phyloP scores from a whole-genome alignment of 106 monocot species.

The Dendrobium officinale region DNA sequence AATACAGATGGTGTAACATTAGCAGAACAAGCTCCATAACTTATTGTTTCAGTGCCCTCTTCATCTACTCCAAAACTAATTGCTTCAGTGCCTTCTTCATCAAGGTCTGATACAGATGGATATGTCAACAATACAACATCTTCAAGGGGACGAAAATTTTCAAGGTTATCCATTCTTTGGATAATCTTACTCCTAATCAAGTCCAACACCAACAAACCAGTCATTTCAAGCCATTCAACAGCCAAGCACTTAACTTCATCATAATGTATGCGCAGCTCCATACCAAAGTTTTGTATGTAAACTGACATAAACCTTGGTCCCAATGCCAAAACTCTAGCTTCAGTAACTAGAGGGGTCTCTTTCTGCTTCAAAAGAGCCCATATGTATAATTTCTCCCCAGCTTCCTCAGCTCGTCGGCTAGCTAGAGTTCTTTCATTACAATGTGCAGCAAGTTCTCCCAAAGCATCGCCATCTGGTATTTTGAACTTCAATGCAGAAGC shows the following conservation, averaged over 20 bases:
- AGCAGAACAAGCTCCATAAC: not conserved
- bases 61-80: constrained; percentile 7
- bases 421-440: constrained; percentile 83
- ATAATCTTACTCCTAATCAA: constrained; percentile 21
- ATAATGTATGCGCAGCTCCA: constrained; percentile 54
- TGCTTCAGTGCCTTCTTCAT: constrained; percentile 11
- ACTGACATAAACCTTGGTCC: constrained; percentile 73
- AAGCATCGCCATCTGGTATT: constrained; percentile 37
- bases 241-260: constrained; percentile 44
- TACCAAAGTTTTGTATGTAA: constrained; percentile 48
- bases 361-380: constrained; percentile 82
- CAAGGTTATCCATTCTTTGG: constrained; percentile 14
- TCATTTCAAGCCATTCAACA: constrained; percentile 53
- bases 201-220: constrained; percentile 44
- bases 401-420: constrained; percentile 72
- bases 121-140: constrained; percentile 40
- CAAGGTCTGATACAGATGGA: constrained; percentile 11
- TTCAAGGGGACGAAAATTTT: constrained; percentile 27
- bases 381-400: constrained; percentile 61
- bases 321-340: constrained; percentile 52
- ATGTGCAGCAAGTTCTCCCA: constrained; percentile 67
- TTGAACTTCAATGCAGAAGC: constrained; percentile 48
- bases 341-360: constrained; percentile 47
- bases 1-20: not conserved
- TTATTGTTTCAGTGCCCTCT: constrained; percentile 12